Evolutionary conservation across 345 rosid species (phyloP), one percentile per base, ranked within the genome.

Genomic region (Noccaea bulbosa): DNA sequence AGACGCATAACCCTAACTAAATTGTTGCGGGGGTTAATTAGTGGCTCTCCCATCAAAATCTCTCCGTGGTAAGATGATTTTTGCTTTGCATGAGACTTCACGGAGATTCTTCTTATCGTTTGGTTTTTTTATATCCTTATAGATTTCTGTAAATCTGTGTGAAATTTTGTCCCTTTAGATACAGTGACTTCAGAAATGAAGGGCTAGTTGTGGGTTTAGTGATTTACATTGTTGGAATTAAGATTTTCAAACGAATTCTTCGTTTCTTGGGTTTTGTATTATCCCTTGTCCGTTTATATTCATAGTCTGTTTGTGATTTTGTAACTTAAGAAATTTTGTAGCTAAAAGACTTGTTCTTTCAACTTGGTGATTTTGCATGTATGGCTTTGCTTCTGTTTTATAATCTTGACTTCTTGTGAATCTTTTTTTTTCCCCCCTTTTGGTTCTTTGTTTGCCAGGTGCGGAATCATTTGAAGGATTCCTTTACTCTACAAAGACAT

Each of bases 401-500:
- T 2, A 1, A 4, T 27, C 3, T 27, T 27, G 30, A 27, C 30
- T 27, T 38, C 40, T 37, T 48, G 10, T 50, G 14, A 70, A 27
- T 12, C 35, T 0, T 37, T 45, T 15, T 45, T 15, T 41, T 6
- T 10, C 12, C 11, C 2, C 30, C 30, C 3, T 56, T 30, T 57
- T 11, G 17, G 1, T 34, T n/a, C 11, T 50, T 49, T 0, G 8
- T 24, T 49, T 41, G 8, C 9, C 11, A 22, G 48, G 70, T 62
- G 46, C 7, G 15, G 17, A 17, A n/a, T 48, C 24, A 27, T 71
- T 46, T 41, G 2, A 20, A 44, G 7, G 46, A 37, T 17, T 58
- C 37, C 11, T 24, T 37, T 34, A 11, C 6, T 37, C 14, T 24
- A 22, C 12, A 24, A 24, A 43, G 56, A 22, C 10, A 90, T 92